Base-by-base conservation (phyloP, 441 rosid genomes). In the Erysimum cheiri region DNA sequence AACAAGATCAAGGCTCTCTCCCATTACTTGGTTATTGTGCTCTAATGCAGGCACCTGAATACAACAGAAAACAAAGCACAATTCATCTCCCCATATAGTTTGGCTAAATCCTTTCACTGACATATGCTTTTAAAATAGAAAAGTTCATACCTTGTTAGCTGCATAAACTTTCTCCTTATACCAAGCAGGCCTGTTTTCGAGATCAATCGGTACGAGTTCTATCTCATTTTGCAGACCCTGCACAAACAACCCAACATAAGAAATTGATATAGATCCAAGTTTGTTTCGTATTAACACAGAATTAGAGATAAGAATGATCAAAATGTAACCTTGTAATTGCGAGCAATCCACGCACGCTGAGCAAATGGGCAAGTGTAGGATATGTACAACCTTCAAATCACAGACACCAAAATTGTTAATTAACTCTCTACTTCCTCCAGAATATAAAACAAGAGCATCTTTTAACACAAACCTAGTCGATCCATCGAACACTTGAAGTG, bases 321-420 rank as follows among this genome's bases (percentile, higher is more conserved):
- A 55, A 63, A 41, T 12, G 70, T 2, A 69, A 88, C 98, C 96
- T 92, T 92, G 75, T 73, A 80, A 75, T 89, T 89, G 24, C 94
- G 80, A 31, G 96, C 77, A 73, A 92, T 83, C 96, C 97, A 89
- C 65, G 78, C 90, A 29, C 94, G 97, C 76, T 92, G 97, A 0
- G 91, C 94, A 56, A 80, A 88, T 8, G 97, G 94, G 66, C 97
- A 89, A 39, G 78, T 64, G 58, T 88, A 89, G 3, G 92, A 83
- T 57, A 88, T 83, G 29, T 89, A 89, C 83, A 92, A 81, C 88
- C 97, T 91, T 72, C 73, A 75, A 80, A 71, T 37, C 63, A 60
- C 41, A 22, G 5, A 73, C 12, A 32, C 10, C 69, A 57, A 68
- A 33, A 17, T 0, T n/a, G 0, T 43, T 67, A 43, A 50, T 67